phyloP scores from a whole-genome alignment of 768 basidiomycete species.

The Phlebiopsis gigantea region DNA sequence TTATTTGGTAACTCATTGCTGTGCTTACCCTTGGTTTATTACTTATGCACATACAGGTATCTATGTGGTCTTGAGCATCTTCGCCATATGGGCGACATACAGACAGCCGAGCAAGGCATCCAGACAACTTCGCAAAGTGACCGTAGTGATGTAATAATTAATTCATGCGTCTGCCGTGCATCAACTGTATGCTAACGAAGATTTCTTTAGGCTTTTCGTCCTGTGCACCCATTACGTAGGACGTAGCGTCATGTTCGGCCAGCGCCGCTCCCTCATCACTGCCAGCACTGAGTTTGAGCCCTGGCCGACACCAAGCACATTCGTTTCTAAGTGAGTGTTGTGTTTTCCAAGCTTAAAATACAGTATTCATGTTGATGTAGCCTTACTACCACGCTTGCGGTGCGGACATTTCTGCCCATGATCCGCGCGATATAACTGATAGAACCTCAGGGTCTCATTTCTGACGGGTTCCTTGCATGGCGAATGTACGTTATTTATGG shows the following conservation, averaged over 20 bases:
- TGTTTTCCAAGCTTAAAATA: too few relatives aligned
- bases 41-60: too few relatives aligned
- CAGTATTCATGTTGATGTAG: background rate
- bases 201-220: slow-evolving; percentile 14
- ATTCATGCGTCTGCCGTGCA: slow-evolving; percentile 9
- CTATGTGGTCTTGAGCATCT: slow-evolving; percentile 6
- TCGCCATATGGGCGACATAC: slow-evolving; percentile 19
- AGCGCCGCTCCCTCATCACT: slow-evolving; percentile 8
- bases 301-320: slow-evolving; percentile 16
- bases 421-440: background rate
- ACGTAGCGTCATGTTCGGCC: slow-evolving; percentile 15
- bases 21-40: too few relatives aligned
- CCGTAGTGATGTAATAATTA: slow-evolving; percentile 14
- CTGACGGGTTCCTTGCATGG: slow-evolving; percentile 22
- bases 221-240: slow-evolving; percentile 17
- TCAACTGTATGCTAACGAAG: background rate
- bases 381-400: background rate
- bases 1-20: background rate
- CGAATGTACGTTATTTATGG: slow-evolving; percentile 20
- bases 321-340: slow-evolving; percentile 12
- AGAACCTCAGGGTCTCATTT: slow-evolving; percentile 14
- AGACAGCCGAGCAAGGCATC: background rate
- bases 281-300: slow-evolving; percentile 8
- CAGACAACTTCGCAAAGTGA: slow-evolving; percentile 14
- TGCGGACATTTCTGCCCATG: background rate